Base-by-base conservation (phyloP, 1,284 basidiomycete species). In the Athelia sp. region DNA sequence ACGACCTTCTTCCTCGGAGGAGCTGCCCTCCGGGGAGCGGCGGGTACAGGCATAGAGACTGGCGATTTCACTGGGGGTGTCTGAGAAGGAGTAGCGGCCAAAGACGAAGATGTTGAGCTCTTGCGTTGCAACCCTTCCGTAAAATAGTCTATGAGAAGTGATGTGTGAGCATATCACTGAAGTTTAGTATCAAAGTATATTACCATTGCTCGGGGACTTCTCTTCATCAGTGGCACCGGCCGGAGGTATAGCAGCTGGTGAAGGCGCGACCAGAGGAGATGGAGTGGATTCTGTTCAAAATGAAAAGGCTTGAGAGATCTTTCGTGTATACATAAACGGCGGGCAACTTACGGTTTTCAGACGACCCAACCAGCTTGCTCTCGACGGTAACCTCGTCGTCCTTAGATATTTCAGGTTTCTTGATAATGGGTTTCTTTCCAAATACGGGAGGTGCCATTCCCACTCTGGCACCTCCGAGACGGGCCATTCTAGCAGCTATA, bases 401-500 rank as follows among this genome's bases (percentile, higher is more conserved):
- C 49, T 65, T 63, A 22, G 54, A 54, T 2, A 53, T 50, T 19
- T 65, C 64, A 48, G 66, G 54, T 53, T 69, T 76, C 68, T 75
- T 82, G 58, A 65, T 64, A 47, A 58, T 63, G 14, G 81, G 77
- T 57, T 81, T 79, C 56, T 69, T 73, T 9, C 78, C 81, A 66
- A 86, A 81, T 46, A 84, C 69, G 36, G 85, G 84, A 2, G 83
- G 81, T 0, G 69, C 79, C 84, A 91, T 87, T 3, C 93, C 92
- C 34, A 95, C 78, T 54, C 88, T 80, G 40, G 91, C 83, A 32
- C 90, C 93, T 24, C 90, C 93, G 11, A 93, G 77, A 57, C 86
- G 84, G 50, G 90, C 93, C 91, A 95, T 93, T 50, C 91, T 79
- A 24, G 87, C 91, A 24, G 91, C 93, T 59, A 93, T 85, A 15